Conservation (phyloP, 495 filamentous ascomycete species). For the Trichoderma virens region DNA sequence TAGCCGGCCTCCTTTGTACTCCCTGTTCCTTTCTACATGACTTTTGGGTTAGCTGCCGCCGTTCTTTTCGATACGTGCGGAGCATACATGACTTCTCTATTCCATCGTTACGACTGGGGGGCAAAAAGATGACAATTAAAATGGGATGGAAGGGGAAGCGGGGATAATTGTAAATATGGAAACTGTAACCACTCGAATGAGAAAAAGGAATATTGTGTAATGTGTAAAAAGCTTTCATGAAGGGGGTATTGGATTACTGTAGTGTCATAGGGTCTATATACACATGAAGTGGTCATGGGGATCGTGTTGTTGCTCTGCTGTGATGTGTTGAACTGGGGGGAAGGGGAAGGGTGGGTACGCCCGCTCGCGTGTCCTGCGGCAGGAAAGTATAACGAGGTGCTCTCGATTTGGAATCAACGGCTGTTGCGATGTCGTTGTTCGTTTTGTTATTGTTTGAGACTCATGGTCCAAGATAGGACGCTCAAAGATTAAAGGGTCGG, state of each 20-base stretch:
- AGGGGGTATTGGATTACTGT: slow-evolving; percentile 8
- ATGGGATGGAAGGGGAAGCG: background rate
- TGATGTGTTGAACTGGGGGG: background rate
- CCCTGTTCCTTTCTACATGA: slow-evolving; percentile 7
- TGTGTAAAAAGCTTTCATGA: background rate
- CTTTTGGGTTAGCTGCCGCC: background rate
- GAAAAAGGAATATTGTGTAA: slow-evolving; percentile 1
- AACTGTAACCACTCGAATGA: background rate
- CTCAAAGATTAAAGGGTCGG: background rate
- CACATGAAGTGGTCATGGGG: slow-evolving; percentile 7
- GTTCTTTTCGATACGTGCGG: background rate
- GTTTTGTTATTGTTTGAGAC: background rate
- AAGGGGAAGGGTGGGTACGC: background rate
- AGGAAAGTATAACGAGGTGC: background rate
- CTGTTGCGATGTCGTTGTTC: background rate
- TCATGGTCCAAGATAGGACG: background rate
- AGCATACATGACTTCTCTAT: slow-evolving; percentile 9
- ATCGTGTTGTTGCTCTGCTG: background rate
- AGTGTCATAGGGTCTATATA: slow-evolving; percentile 9
- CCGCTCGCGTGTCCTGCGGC: background rate
- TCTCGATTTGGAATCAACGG: background rate
- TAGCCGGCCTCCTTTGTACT: slow-evolving; percentile 8
- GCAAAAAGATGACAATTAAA: background rate
- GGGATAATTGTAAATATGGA: background rate
- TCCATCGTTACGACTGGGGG: slow-evolving; percentile 1